Base-by-base conservation (phyloP, 192 early-diverging fungal species). In the Rhizoclosmatium sp. region DNA sequence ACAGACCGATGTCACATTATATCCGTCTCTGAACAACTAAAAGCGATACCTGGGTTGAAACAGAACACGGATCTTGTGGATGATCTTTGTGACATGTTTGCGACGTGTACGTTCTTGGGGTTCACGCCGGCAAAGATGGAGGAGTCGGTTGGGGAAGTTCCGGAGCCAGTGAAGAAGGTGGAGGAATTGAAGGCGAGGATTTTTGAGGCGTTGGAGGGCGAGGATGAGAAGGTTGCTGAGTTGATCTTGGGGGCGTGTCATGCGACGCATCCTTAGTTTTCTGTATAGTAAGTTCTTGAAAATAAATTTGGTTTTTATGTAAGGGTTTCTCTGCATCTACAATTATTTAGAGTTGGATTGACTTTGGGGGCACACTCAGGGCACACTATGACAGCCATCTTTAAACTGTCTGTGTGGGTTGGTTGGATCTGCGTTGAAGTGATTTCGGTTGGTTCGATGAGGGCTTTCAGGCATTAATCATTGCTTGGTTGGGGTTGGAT, bases 21-120 rank as follows among this genome's bases (percentile, higher is more conserved):
- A 7, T 12, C 5, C 16, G 51, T 54, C 51, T 7, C 51, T 1
- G 51, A 54, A 12, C 5, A 54, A 16, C 51, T 54, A 16, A 54
- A 54, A 54, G 16, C 51, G 16, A 54, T 54, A 12, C 51, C 51
- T 12, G 5, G 9, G 16, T 54, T 54, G 51, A 54, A 16, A 12
- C 9, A 7, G 51, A 54, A 54, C 51, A 7, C 51, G 51, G 16
- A 16, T 54, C 7, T 40, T 21, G 60, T 62, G 21, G 60, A 62
- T 23, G 60, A 62, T 0, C 60, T 62, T 7, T 62, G 60, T 62
- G 60, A 62, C 23, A 21, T 21, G 7, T 62, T 62, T 62, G 60
- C 60, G 21, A 62, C 60, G 23, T 62, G 60, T 62, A 19, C 60
- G 60, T 31, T 62, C 10, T 7, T 62, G 21, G 60, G 60, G 51